A percentile compares a stretch with the other conserved stretches of the same genome.
phyloP scores from a whole-genome alignment of 352 stramenopile species.

The Globisporangium recalcitrans region DNA sequence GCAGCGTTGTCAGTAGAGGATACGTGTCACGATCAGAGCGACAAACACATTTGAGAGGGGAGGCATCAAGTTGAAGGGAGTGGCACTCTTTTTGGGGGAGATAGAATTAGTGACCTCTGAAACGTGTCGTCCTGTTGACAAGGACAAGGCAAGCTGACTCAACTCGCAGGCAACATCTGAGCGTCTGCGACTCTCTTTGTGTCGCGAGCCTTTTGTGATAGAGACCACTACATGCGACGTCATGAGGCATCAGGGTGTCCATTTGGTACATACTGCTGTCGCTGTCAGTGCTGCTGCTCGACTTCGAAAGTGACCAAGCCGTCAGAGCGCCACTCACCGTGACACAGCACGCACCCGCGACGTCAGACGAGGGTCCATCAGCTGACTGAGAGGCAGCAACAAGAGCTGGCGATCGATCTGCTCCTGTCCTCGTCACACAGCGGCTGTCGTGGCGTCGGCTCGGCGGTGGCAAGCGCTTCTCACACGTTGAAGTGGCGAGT shows the following conservation, averaged over 20 bases:
- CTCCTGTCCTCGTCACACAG: background rate
- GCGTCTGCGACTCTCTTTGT: no score
- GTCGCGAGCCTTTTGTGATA: no score
- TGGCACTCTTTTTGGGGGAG: background rate
- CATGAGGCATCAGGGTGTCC: no score
- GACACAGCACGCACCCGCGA: no score
- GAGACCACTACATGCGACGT: no score
- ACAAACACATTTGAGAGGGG: conserved; percentile 1
- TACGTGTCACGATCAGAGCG: conserved; percentile 3
- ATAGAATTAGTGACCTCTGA: background rate
- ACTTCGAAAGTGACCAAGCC: background rate
- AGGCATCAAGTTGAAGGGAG: background rate
- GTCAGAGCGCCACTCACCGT: background rate
- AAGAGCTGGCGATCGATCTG: background rate
- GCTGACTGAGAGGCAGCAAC: no score
- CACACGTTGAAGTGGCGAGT: background rate
- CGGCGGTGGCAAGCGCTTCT: background rate
- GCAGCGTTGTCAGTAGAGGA: background rate
- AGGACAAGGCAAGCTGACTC: background rate
- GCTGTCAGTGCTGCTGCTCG: no score
- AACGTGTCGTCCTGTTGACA: background rate
- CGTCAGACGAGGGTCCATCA: background rate
- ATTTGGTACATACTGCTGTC: no score
- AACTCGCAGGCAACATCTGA: background rate
- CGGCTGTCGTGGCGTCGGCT: background rate